Evolutionary conservation across 2,329 filamentous ascomycete genomes (phyloP).

Genomic region (Colletotrichum simmondsii): DNA sequence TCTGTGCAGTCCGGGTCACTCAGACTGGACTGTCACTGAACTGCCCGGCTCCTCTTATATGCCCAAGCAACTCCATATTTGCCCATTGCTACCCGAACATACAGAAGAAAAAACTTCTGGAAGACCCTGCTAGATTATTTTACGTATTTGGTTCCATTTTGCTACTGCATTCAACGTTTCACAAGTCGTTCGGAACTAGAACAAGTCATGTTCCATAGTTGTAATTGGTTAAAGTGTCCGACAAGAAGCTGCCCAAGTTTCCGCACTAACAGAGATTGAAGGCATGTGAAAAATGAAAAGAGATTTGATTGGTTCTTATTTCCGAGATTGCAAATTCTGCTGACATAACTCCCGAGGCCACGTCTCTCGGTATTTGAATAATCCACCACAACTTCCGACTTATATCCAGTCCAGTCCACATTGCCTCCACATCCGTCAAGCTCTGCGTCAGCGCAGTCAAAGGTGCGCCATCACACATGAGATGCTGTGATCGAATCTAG

Average conservation of each 20-base stretch:
- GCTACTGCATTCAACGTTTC: not conserved
- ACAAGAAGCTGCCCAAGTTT: not conserved
- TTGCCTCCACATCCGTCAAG: not conserved
- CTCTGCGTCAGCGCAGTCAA: not conserved
- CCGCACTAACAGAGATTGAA: not conserved
- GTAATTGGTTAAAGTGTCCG: not conserved
- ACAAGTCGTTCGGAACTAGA: not conserved
- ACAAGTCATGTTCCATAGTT: not conserved
- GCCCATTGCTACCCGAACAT: not conserved
- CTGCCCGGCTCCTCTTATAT: not conserved
- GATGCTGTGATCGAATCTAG: not conserved
- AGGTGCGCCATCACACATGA: too few species aligned
- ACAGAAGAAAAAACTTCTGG: not conserved
- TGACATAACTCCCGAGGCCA: not conserved
- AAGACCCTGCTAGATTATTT: not conserved
- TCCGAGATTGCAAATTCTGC: not conserved
- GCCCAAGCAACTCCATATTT: not conserved
- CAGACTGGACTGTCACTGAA: not conserved
- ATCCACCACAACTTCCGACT: slow-evolving; percentile 2
- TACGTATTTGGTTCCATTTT: not conserved
- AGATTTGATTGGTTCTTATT: not conserved
- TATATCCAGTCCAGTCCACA: slow-evolving; percentile 1
- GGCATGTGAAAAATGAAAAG: not conserved
- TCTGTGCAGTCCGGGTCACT: not conserved
- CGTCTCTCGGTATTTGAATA: not conserved